phyloP scores from a whole-genome alignment of 805 yeast species.

The Debaryomyces tyrocola region DNA sequence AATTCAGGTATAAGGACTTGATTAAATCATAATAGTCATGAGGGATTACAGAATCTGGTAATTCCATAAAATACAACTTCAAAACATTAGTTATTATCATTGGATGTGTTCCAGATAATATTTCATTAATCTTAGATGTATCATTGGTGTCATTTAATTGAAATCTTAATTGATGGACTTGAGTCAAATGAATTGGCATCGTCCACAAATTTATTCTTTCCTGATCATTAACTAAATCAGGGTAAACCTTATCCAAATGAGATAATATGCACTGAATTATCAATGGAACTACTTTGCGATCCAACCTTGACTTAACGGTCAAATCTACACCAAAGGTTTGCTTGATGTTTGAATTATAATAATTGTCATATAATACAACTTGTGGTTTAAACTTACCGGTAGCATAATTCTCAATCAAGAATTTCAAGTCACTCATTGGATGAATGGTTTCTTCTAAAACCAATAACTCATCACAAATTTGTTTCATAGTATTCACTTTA shows the following conservation, averaged over 20 bases:
- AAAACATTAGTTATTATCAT: conserved; percentile 65
- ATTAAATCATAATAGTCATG: conserved; percentile 64
- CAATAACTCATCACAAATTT: conserved; percentile 58
- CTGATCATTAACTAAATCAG: conserved; percentile 66
- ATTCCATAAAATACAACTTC: conserved; percentile 71
- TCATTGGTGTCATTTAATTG: conserved; percentile 44
- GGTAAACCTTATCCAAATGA: conserved; percentile 69
- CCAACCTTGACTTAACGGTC: conserved; percentile 68
- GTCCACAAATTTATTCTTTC: conserved; percentile 71
- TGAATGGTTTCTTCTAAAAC: conserved; percentile 69
- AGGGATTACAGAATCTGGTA: conserved; percentile 76
- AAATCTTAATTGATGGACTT: conserved; percentile 61
- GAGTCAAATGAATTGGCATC: conserved; percentile 57
- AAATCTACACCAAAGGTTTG: conserved; percentile 83
- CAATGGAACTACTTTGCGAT: conserved; percentile 69
- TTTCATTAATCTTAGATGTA: conserved; percentile 27
- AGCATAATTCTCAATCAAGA: conserved; percentile 62
- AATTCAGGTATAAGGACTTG: conserved; percentile 58
- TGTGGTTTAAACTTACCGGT: conserved; percentile 77
- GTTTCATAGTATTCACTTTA: conserved; percentile 56
- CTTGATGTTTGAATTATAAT: conserved; percentile 63
- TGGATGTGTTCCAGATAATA: conserved; percentile 45
- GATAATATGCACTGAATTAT: conserved; percentile 62
- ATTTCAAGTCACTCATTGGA: conserved; percentile 67
- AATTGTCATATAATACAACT: conserved; percentile 74